A percentile compares a stretch with the other conserved stretches of the same genome.
Conservation (phyloP, 108 stramenopile species). For the Stephanodiscus triporus region DNA sequence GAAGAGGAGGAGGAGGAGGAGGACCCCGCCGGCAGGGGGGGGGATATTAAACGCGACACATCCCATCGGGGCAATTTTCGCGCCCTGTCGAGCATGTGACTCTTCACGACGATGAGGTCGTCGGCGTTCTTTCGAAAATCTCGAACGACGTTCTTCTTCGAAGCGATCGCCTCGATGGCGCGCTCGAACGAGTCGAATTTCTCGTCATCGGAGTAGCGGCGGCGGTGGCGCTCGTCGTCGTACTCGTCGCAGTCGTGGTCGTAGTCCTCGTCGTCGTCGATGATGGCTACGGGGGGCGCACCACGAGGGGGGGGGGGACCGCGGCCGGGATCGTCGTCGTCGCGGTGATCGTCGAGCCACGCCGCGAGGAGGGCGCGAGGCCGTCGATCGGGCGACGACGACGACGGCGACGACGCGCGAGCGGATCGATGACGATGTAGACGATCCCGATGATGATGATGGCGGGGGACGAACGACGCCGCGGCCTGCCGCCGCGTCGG, state of each 20-base stretch:
- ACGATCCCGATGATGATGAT: neutral
- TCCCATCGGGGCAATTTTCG: slow-evolving; percentile 27
- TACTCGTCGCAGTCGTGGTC: neutral
- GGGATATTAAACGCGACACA: slow-evolving; percentile 14
- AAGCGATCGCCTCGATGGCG: slow-evolving; percentile 36
- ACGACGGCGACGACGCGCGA: neutral
- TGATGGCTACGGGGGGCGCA: neutral
- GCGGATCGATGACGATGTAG: neutral
- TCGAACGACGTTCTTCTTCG: slow-evolving; percentile 42
- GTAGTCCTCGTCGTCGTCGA: neutral
- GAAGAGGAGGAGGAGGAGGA: too few species aligned
- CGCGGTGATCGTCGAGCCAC: neutral
- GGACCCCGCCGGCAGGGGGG: neutral
- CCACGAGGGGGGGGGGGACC: too few species aligned
- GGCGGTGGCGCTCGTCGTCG: too few species aligned
- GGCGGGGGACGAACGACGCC: too few species aligned
- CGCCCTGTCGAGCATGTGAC: slow-evolving; percentile 15
- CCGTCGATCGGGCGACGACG: neutral
- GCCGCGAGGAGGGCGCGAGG: neutral
- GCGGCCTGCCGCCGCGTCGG: too few species aligned
- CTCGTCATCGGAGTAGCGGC: slow-evolving; percentile 2
- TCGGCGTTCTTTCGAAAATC: slow-evolving; percentile 38
- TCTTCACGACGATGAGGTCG: slow-evolving; percentile 28
- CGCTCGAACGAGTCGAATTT: slow-evolving; percentile 19
- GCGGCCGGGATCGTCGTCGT: neutral